Percentiles rank a stretch among this genome's conserved stretches.
phyloP scores from a whole-genome alignment of 192 early-diverging fungal species.

The Mortierella antarctica region DNA sequence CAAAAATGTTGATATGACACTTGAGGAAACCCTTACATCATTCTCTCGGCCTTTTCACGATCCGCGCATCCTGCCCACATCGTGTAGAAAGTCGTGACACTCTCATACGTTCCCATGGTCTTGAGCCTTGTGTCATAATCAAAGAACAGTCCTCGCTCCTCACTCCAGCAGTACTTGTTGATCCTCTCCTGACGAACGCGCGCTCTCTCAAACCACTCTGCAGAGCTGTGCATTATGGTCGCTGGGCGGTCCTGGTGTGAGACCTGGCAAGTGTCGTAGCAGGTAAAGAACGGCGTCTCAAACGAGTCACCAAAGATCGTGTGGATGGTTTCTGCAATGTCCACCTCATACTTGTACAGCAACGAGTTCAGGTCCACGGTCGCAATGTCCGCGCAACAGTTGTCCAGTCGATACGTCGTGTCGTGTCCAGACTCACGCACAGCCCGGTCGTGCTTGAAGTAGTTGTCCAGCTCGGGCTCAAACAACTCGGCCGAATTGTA shows the following conservation, averaged over 20 bases:
- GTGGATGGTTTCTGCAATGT: constrained; percentile 82
- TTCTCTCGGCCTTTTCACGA: constrained; percentile 77
- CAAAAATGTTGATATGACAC: not conserved
- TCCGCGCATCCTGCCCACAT: constrained; percentile 92
- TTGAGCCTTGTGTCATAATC: constrained; percentile 87
- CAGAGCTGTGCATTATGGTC: constrained; percentile 60
- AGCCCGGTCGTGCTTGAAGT: constrained; percentile 98
- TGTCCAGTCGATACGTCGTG: constrained; percentile 94
- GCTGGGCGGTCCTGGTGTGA: constrained; percentile 15
- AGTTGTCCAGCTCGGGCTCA: constrained; percentile 90
- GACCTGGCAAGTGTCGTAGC: constrained; percentile 13
- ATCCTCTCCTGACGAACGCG: constrained; percentile 70
- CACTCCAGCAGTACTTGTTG: constrained; percentile 89
- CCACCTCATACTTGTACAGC: constrained; percentile 96
- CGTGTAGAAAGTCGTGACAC: constrained; percentile 89
- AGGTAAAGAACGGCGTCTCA: constrained; percentile 40
- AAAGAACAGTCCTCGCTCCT: constrained; percentile 80
- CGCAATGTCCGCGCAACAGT: constrained; percentile 88
- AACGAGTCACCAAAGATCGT: constrained; percentile 68
- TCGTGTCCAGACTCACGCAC: constrained; percentile 98
- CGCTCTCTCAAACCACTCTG: constrained; percentile 75
- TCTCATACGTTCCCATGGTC: constrained; percentile 83
- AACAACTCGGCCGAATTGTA: constrained; percentile 76
- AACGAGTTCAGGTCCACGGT: constrained; percentile 95
- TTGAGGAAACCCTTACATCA: constrained; percentile 63